These are phyloP conservation scores for Glarea lozoyensis DNA, from an alignment of 495 filamentous ascomycete species.

Conservation along the genomic window DNA sequence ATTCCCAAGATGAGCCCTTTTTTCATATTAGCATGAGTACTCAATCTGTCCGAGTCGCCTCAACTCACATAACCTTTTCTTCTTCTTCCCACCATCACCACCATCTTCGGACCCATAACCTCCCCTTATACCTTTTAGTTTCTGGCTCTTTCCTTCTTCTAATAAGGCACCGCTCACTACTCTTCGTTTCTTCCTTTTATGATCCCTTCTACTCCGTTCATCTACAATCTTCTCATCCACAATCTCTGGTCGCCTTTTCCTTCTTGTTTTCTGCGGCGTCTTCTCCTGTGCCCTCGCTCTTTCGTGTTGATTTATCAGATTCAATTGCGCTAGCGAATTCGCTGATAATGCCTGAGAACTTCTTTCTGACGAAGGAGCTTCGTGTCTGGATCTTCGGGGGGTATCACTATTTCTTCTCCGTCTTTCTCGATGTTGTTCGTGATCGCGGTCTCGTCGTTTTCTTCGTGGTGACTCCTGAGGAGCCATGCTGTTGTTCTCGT, in stretches of 20 bases:
- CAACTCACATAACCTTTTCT: conserved; percentile 36
- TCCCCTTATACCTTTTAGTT: conserved; percentile 17
- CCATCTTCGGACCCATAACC: conserved; percentile 19
- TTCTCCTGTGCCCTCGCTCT: conserved; percentile 11
- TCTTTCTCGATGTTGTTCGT: conserved; percentile 5
- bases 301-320: conserved; percentile 42
- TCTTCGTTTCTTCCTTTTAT: conserved; percentile 39
- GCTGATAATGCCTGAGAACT: conserved; percentile 34
- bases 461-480: conserved; percentile 15
- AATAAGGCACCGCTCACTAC: conserved; percentile 60
- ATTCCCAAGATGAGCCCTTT: conserved; percentile 44
- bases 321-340: conserved; percentile 52
- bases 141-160: conserved; percentile 49
- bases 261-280: conserved; percentile 24
- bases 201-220: conserved; percentile 16
- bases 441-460: conserved; percentile 14
- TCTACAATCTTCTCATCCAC: conserved; percentile 22
- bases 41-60: background rate
- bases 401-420: conserved; percentile 8
- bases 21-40: conserved; percentile 8
- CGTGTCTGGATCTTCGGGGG: conserved; percentile 22
- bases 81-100: conserved; percentile 11
- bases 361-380: conserved; percentile 25
- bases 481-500: conserved; percentile 12
- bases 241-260: conserved; percentile 21